Conservation (phyloP, 1,139 yeast species). For the Blastobotrys aristatus region DNA sequence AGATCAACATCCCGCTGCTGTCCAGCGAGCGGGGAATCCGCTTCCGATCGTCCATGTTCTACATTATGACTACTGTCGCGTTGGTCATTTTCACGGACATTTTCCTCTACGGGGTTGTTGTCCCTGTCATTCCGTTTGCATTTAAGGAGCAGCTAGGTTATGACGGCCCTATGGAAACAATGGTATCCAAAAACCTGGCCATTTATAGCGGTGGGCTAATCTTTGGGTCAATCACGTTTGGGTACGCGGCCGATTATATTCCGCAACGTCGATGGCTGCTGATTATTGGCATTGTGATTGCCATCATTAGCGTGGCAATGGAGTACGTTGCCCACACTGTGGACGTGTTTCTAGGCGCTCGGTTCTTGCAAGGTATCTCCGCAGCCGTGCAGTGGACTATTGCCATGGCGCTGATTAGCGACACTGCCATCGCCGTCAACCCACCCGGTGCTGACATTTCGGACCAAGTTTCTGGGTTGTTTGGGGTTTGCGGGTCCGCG, state of each 20-base stretch:
- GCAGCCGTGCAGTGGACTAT: slow-evolving; percentile 39
- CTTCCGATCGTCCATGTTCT: slow-evolving; percentile 7
- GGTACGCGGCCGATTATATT: slow-evolving; percentile 30
- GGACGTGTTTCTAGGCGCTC: slow-evolving; percentile 31
- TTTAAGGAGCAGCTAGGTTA: slow-evolving; percentile 28
- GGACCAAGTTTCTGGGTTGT: slow-evolving; percentile 26
- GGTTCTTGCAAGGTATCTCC: slow-evolving; percentile 35
- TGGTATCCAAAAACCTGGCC: slow-evolving; percentile 31
- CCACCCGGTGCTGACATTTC: slow-evolving; percentile 13
- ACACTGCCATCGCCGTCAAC: slow-evolving; percentile 20
- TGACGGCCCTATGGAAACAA: slow-evolving; percentile 28
- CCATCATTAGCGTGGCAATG: slow-evolving; percentile 32
- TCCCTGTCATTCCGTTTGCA: slow-evolving; percentile 37
- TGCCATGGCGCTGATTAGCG: slow-evolving; percentile 37
- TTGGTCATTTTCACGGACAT: slow-evolving; percentile 35
- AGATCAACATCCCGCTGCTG: slow-evolving; percentile 1
- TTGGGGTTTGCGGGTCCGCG: slow-evolving; percentile 34
- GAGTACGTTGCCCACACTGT: slow-evolving; percentile 29
- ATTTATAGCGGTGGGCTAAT: slow-evolving; percentile 36
- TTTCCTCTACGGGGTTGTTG: slow-evolving; percentile 32
- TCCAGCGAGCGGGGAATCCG: background rate
- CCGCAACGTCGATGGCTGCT: slow-evolving; percentile 28
- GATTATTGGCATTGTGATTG: slow-evolving; percentile 31
- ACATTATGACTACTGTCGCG: slow-evolving; percentile 29
- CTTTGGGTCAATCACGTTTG: slow-evolving; percentile 31